Percentiles rank a stretch among this genome's conserved stretches.
Conservation (phyloP, 441 rosid genomes). For the Populus hybrid region DNA sequence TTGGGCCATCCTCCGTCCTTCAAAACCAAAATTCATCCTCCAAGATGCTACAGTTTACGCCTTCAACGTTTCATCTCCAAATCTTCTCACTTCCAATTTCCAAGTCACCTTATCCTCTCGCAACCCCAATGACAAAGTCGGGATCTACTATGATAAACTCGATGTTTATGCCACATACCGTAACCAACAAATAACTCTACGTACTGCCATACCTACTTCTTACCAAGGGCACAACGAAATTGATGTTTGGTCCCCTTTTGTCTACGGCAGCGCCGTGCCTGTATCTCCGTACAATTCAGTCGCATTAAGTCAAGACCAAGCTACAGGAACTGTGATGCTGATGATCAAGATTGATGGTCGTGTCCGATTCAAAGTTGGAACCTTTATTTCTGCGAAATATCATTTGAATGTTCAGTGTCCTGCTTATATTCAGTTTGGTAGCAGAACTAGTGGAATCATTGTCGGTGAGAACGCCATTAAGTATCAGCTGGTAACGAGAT, state of each 20-base stretch:
- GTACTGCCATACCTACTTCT: slow-evolving; percentile 45
- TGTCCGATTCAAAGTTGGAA: slow-evolving; percentile 75
- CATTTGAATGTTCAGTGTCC: slow-evolving; percentile 57
- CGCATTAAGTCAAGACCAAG: slow-evolving; percentile 41
- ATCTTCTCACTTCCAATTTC: slow-evolving; percentile 67
- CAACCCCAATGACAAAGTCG: slow-evolving; percentile 74
- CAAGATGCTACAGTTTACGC: slow-evolving; percentile 85
- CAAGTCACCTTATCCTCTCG: slow-evolving; percentile 70
- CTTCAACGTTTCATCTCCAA: slow-evolving; percentile 71
- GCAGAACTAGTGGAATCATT: slow-evolving; percentile 30
- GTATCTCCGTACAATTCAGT: slow-evolving; percentile 63
- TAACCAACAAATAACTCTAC: slow-evolving; percentile 73
- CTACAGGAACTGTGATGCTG: slow-evolving; percentile 36
- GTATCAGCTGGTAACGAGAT: slow-evolving; percentile 39
- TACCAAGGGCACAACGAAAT: slow-evolving; percentile 82
- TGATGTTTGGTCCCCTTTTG: slow-evolving; percentile 75
- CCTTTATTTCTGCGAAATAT: slow-evolving; percentile 52
- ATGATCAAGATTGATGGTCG: slow-evolving; percentile 65
- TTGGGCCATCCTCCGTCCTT: slow-evolving; percentile 75
- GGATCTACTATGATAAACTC: slow-evolving; percentile 79
- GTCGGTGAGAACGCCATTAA: slow-evolving; percentile 59
- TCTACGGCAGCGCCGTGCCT: slow-evolving; percentile 60
- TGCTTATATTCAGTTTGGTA: slow-evolving; percentile 46
- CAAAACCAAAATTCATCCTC: slow-evolving; percentile 71
- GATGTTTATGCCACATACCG: slow-evolving; percentile 66